These are phyloP conservation scores for Sutorius eximius DNA, from an alignment of 1,284 basidiomycete species.

Conservation along the genomic window DNA sequence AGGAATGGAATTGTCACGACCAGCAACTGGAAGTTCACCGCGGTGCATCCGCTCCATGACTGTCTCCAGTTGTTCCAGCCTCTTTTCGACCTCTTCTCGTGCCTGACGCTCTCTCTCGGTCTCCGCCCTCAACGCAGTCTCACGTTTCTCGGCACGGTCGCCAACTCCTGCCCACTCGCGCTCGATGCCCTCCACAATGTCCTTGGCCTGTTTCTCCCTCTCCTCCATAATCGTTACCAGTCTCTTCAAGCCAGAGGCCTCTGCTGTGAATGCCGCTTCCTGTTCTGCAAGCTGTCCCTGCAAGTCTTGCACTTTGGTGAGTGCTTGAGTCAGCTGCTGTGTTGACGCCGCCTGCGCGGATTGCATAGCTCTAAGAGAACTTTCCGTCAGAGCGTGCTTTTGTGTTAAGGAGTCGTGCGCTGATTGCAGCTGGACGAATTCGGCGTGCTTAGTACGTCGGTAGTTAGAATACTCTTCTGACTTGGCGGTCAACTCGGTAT, in stretches of 20 bases:
- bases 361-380: constrained; percentile 68
- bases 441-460: constrained; percentile 70
- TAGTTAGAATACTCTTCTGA: constrained; percentile 74
- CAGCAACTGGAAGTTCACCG: constrained; percentile 64
- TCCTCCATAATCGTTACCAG: constrained; percentile 81
- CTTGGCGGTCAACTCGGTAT: constrained; percentile 60
- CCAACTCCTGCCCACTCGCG: constrained; percentile 73
- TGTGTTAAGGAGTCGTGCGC: constrained; percentile 69
- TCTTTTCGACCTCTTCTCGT: constrained; percentile 62
- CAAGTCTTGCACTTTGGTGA: constrained; percentile 70
- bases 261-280: constrained; percentile 74
- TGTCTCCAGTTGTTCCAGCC: constrained; percentile 58
- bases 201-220: constrained; percentile 76
- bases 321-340: constrained; percentile 67
- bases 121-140: constrained; percentile 63
- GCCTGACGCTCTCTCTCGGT: constrained; percentile 60
- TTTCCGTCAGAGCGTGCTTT: constrained; percentile 58
- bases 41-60: constrained; percentile 65
- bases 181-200: constrained; percentile 77
- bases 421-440: constrained; percentile 71
- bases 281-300: constrained; percentile 75
- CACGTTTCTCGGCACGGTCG: constrained; percentile 66
- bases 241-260: constrained; percentile 69
- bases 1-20: too few relatives aligned
- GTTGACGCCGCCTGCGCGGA: constrained; percentile 64